Conservation (phyloP, 164 flowering plant species). For the Buxus sempervirens region DNA sequence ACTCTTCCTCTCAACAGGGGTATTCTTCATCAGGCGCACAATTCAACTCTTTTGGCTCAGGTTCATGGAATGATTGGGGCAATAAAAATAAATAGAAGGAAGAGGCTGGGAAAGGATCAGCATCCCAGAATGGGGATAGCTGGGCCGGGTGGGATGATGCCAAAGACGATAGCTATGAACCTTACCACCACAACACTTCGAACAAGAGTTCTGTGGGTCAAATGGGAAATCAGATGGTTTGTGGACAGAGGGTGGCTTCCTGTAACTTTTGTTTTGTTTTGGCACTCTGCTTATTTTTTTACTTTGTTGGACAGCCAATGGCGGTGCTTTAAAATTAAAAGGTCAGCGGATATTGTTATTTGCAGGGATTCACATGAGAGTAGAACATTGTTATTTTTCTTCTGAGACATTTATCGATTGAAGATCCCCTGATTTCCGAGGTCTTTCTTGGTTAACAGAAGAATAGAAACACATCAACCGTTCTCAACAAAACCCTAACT, state of each 20-base stretch:
- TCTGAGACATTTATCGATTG: too few species aligned
- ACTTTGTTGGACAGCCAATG: too few species aligned
- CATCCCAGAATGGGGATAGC: slow-evolving; percentile 38
- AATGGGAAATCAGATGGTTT: slow-evolving; percentile 49
- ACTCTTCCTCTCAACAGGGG: slow-evolving; percentile 32
- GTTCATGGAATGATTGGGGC: slow-evolving; percentile 74
- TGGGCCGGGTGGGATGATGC: slow-evolving; percentile 86
- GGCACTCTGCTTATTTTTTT: too few species aligned
- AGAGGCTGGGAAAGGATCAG: slow-evolving; percentile 28
- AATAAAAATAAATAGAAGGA: slow-evolving; percentile 37
- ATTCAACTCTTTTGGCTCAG: slow-evolving; percentile 34
- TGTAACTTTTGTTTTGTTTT: too few species aligned
- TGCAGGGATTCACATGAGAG: too few species aligned
- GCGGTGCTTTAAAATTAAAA: too few species aligned
- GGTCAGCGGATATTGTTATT: too few species aligned
- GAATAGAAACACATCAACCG: too few species aligned
- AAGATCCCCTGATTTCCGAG: too few species aligned
- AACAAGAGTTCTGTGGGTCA: slow-evolving; percentile 33
- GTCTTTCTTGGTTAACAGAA: too few species aligned
- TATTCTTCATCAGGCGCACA: slow-evolving; percentile 36
- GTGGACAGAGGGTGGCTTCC: slow-evolving; percentile 74
- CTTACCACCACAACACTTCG: slow-evolving; percentile 39
- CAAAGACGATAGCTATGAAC: slow-evolving; percentile 59
- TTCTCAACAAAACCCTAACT: too few species aligned
- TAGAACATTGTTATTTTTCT: too few species aligned